Percentiles rank a stretch among this genome's conserved stretches.
phyloP scores from a whole-genome alignment of 495 filamentous ascomycete species.

The Clavariopsis aquatica region DNA sequence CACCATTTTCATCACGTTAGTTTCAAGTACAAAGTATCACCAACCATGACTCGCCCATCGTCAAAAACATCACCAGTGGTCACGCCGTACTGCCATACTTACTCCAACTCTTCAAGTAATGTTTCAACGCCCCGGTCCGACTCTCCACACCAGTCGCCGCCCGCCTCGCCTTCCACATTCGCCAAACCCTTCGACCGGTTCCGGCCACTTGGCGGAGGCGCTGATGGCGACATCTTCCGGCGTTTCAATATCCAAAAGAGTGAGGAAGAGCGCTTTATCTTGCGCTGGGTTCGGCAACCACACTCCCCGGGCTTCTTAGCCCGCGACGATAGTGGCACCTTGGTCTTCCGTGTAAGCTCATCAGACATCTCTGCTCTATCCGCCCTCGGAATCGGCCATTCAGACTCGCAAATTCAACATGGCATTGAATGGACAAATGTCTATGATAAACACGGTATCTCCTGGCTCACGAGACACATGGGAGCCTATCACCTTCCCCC shows the following conservation, averaged over 20 bases:
- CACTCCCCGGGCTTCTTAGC: not conserved
- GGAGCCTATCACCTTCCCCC: not conserved
- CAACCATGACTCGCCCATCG: too few relatives aligned
- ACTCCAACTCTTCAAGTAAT: not conserved
- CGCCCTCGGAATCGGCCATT: not conserved
- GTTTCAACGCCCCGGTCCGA: too few relatives aligned
- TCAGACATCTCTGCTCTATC: not conserved
- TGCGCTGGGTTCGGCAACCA: not conserved
- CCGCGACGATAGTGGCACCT: not conserved
- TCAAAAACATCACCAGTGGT: too few relatives aligned
- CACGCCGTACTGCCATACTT: too few relatives aligned
- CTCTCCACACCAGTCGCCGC: too few relatives aligned
- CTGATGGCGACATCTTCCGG: constrained; percentile 1
- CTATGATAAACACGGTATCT: not conserved
- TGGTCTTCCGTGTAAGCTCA: constrained; percentile 6
- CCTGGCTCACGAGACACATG: not conserved
- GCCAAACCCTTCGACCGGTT: constrained; percentile 6
- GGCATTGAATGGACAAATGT: not conserved
- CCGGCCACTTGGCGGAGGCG: not conserved
- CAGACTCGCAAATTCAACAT: not conserved
- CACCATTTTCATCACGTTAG: too few relatives aligned
- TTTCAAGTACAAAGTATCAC: too few relatives aligned
- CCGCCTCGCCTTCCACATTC: not conserved
- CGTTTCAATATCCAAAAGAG: constrained; percentile 4
- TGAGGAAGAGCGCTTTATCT: constrained; percentile 2